A percentile compares a stretch with the other conserved stretches of the same genome.
Evolutionary conservation across 1,284 basidiomycete genomes (phyloP).

Genomic region (Tranzscheliella williamsii): DNA sequence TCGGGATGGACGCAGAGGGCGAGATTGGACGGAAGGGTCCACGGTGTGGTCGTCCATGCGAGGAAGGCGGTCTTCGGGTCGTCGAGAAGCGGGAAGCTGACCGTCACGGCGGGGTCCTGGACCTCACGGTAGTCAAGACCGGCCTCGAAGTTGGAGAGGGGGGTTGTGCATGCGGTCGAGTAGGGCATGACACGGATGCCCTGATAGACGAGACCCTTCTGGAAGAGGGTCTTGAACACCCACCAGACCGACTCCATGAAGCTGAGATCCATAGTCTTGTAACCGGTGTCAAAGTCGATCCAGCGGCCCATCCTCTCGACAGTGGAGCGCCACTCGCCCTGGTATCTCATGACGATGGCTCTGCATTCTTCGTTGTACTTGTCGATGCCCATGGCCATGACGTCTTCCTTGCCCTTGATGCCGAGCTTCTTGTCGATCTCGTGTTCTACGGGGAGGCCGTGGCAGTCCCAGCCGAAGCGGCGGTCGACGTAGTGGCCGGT

Average conservation of each 20-base stretch:
- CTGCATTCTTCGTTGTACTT: slow-evolving; percentile 97
- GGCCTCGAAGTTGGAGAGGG: slow-evolving; percentile 97
- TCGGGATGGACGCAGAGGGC: slow-evolving; percentile 95
- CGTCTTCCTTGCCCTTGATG: slow-evolving; percentile 90
- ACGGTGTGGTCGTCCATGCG: slow-evolving; percentile 99
- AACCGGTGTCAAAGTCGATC: slow-evolving; percentile 99
- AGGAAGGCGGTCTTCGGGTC: slow-evolving; percentile 88
- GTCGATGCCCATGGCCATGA: slow-evolving; percentile 92
- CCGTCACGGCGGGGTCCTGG: slow-evolving; percentile 89
- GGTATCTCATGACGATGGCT: slow-evolving; percentile 96
- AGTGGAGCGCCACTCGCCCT: slow-evolving; percentile 87
- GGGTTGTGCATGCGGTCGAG: slow-evolving; percentile 93
- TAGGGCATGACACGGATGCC: slow-evolving; percentile 98
- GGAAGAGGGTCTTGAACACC: slow-evolving; percentile 93
- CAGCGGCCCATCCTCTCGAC: slow-evolving; percentile 98
- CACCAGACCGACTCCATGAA: slow-evolving; percentile 99
- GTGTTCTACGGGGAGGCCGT: slow-evolving; percentile 97
- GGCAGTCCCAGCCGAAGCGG: slow-evolving; percentile 99
- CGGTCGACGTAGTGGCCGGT: slow-evolving; percentile 92
- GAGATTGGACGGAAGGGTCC: slow-evolving; percentile 95
- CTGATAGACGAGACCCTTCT: slow-evolving; percentile 91
- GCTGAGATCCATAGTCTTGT: slow-evolving; percentile 89
- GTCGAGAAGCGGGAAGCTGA: slow-evolving; percentile 88
- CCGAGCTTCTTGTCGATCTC: slow-evolving; percentile 97
- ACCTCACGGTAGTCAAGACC: slow-evolving; percentile 91